Evolutionary conservation across 176 grass and related monocot species (phyloP).

Genomic region (Tillandsia leiboldiana): DNA sequence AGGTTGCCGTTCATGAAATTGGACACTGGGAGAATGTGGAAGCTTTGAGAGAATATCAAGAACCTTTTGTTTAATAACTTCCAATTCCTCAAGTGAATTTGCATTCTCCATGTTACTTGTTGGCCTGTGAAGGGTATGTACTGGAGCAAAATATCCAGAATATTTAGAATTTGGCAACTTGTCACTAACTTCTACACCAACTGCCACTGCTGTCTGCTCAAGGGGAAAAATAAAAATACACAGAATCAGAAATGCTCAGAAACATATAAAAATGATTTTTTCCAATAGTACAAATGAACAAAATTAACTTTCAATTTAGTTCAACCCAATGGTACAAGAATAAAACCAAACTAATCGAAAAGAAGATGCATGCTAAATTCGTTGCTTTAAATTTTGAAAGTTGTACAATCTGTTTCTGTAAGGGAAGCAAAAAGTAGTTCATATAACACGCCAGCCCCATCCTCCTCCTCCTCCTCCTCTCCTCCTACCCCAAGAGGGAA

Average conservation of each 20-base stretch:
- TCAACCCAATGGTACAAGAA: no score
- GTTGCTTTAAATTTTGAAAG: no score
- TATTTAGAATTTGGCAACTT: conserved; percentile 76
- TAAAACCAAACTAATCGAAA: no score
- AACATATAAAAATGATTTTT: not conserved
- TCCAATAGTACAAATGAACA: no score
- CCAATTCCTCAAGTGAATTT: conserved; percentile 21
- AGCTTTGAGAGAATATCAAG: conserved; percentile 6
- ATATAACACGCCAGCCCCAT: no score
- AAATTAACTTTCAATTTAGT: no score
- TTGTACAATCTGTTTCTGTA: no score
- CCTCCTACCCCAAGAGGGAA: no score
- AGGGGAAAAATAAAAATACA: conserved; percentile 2
- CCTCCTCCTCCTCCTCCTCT: no score
- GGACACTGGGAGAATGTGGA: conserved; percentile 9
- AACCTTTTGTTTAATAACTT: not conserved
- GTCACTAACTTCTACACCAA: conserved; percentile 74
- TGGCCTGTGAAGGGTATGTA: conserved; percentile 59
- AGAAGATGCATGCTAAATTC: no score
- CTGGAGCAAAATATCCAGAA: conserved; percentile 76
- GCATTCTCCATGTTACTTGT: conserved; percentile 94
- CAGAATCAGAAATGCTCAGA: not conserved
- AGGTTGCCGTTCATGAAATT: conserved; percentile 8
- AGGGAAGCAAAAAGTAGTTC: no score
- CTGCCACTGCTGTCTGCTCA: conserved; percentile 77